Conservation (phyloP, 768 basidiomycete species). For the Termitomyces sp. region DNA sequence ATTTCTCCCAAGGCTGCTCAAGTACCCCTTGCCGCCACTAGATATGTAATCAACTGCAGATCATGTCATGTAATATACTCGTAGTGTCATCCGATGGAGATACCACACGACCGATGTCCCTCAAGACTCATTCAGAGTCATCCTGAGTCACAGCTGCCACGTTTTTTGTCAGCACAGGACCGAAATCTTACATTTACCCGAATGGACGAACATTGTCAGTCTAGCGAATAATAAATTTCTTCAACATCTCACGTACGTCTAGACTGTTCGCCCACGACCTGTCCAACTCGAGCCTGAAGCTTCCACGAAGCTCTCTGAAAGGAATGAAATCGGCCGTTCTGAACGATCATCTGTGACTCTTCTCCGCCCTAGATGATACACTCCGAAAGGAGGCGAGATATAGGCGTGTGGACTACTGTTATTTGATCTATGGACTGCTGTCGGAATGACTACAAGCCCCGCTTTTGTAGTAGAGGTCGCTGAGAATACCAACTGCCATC, state of each 20-base stretch:
- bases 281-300: background rate
- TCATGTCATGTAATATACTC: background rate
- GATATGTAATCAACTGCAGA: background rate
- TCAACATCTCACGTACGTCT: background rate
- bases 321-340: background rate
- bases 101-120: background rate
- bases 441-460: background rate
- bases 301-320: background rate
- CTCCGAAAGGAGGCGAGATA: background rate
- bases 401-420: background rate
- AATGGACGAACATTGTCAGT: background rate
- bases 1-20: too few relatives aligned
- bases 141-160: constrained; percentile 1
- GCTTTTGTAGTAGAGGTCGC: background rate
- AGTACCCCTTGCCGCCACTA: background rate
- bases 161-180: background rate
- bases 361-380: background rate
- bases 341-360: background rate
- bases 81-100: background rate
- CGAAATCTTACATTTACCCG: background rate
- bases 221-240: background rate
- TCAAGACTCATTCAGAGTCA: background rate
- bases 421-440: background rate
- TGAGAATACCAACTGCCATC: background rate
- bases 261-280: background rate